A percentile compares a stretch with the other conserved stretches of the same genome.
Evolutionary conservation across 139 green algal genomes (phyloP).

Genomic region (Picochlorum sp.): DNA sequence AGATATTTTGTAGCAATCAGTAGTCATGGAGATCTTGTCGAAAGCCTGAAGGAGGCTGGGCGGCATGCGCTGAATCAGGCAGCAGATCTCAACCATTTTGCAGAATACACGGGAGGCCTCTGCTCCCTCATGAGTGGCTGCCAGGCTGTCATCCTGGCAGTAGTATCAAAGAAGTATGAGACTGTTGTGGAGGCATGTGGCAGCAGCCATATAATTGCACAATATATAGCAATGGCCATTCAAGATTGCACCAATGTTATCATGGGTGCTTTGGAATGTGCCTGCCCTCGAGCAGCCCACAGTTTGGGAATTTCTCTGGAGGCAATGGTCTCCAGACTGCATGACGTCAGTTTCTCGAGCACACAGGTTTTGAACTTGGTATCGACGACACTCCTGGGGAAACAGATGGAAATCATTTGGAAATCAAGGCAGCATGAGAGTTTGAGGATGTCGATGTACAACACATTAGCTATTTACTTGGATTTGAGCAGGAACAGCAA

Average conservation of each 20-base stretch:
- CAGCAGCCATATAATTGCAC: slow-evolving; percentile 1
- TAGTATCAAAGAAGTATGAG: slow-evolving; percentile 42
- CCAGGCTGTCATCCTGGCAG: slow-evolving; percentile 39
- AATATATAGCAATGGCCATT: not conserved
- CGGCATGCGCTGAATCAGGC: slow-evolving; percentile 39
- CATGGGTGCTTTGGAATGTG: not conserved
- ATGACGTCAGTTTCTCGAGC: not conserved
- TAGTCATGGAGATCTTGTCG: slow-evolving; percentile 14
- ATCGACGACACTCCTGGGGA: not conserved
- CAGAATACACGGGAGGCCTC: slow-evolving; percentile 31
- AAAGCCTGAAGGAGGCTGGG: slow-evolving; percentile 34
- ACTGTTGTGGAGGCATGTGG: slow-evolving; percentile 11
- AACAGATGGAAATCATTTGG: not conserved
- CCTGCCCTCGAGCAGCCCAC: not conserved
- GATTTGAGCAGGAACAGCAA: slow-evolving; percentile 29
- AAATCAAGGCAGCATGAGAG: slow-evolving; percentile 6
- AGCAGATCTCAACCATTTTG: slow-evolving; percentile 47
- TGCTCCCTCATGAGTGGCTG: slow-evolving; percentile 40
- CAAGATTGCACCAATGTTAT: not conserved
- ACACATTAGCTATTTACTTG: slow-evolving; percentile 48
- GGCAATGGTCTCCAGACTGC: not conserved
- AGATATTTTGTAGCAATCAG: slow-evolving; percentile 22
- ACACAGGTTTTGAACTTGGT: not conserved
- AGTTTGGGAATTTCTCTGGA: not conserved
- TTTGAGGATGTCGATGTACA: slow-evolving; percentile 50